phyloP scores from a whole-genome alignment of 164 flowering plant species.

The Vitis amurensis region DNA sequence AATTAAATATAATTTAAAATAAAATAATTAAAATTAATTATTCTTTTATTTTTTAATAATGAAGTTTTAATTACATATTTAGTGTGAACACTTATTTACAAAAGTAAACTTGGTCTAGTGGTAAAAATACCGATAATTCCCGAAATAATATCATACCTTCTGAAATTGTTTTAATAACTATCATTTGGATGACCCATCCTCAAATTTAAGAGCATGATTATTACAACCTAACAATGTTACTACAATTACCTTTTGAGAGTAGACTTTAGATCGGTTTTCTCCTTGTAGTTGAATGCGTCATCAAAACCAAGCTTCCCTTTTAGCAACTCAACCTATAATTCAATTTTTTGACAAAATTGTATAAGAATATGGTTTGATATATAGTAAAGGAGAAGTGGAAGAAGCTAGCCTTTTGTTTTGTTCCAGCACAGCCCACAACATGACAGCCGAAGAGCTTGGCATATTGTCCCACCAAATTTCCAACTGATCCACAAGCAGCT shows the following conservation, averaged over 20 bases:
- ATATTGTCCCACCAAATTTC: constrained; percentile 73
- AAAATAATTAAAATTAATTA: no score
- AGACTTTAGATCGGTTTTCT: constrained; percentile 59
- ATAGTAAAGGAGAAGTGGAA: no score
- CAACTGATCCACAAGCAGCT: constrained; percentile 83
- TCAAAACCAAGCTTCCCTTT: constrained; percentile 75
- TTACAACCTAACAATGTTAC: neutral
- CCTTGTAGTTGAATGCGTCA: constrained; percentile 86
- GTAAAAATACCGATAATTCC: no score
- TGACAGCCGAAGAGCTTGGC: constrained; percentile 78
- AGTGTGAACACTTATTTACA: no score
- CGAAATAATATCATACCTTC: no score
- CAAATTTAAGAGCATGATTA: neutral
- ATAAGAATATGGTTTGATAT: neutral
- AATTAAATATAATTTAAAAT: no score
- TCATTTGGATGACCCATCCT: no score
- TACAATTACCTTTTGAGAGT: constrained; percentile 50
- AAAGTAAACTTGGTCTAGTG: no score
- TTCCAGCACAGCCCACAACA: constrained; percentile 80
- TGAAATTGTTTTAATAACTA: no score
- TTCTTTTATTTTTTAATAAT: no score
- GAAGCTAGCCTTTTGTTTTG: constrained; percentile 56
- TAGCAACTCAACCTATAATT: constrained; percentile 55
- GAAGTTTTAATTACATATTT: no score
- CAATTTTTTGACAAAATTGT: neutral